These are phyloP conservation scores for Syzygium jambos DNA, from an alignment of 345 rosid genomes.

Conservation along the genomic window DNA sequence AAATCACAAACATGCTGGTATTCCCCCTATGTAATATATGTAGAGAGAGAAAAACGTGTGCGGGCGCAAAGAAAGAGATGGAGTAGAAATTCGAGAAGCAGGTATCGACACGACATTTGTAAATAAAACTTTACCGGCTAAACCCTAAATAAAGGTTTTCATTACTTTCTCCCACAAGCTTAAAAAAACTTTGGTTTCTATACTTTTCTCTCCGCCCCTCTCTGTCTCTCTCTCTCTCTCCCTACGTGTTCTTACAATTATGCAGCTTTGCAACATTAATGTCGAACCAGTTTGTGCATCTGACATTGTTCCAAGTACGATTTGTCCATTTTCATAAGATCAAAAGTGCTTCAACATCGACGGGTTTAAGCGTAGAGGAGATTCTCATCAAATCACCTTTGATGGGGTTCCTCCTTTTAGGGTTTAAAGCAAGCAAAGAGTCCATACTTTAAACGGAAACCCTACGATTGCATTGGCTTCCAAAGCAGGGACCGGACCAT, in stretches of 20 bases:
- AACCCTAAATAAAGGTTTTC: background rate
- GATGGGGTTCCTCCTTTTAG: background rate
- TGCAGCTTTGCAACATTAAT: background rate
- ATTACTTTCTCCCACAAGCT: background rate
- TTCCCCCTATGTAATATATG: background rate
- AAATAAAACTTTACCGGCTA: background rate
- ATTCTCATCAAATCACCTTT: background rate
- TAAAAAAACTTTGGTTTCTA: background rate
- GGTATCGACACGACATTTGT: background rate
- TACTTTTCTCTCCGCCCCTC: too few relatives aligned
- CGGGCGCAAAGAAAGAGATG: background rate
- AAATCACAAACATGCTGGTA: background rate
- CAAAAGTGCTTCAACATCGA: background rate
- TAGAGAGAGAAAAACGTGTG: background rate
- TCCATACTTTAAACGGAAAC: background rate
- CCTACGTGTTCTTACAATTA: background rate
- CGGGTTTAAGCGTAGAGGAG: background rate
- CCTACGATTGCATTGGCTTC: background rate
- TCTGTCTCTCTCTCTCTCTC: background rate
- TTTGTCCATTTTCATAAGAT: background rate
- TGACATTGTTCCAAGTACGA: background rate
- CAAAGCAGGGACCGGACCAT: background rate
- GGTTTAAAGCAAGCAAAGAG: background rate
- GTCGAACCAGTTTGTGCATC: background rate
- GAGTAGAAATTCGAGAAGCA: background rate